A percentile compares a stretch with the other conserved stretches of the same genome.
Evolutionary conservation across 73 alveolate genomes (phyloP).

Genomic region (Tetrahymena borealis): DNA sequence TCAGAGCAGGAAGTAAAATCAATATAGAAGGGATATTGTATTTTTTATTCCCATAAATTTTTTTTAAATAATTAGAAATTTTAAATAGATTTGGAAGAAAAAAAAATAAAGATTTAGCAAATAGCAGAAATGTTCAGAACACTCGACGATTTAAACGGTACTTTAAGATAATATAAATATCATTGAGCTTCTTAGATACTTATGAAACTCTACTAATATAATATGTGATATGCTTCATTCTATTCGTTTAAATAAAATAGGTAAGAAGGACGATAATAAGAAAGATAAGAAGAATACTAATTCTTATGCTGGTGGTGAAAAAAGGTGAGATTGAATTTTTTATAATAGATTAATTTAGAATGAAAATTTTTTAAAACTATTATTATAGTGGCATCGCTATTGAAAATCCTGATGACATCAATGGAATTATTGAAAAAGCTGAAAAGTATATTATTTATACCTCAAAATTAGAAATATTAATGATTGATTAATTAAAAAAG

Average conservation of each 20-base stretch:
- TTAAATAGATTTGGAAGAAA: neutral
- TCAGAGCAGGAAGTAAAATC: neutral
- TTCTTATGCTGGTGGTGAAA: slow-evolving; percentile 75
- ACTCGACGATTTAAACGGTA: slow-evolving; percentile 39
- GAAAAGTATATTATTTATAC: neutral
- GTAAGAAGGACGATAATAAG: slow-evolving; percentile 12
- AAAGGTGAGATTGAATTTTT: slow-evolving; percentile 1
- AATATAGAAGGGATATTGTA: neutral
- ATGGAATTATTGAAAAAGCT: slow-evolving; percentile 54
- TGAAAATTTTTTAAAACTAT: neutral
- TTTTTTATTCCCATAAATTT: neutral
- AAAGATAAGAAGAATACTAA: slow-evolving; percentile 38
- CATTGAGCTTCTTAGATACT: neutral
- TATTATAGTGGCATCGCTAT: slow-evolving; percentile 59
- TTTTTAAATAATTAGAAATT: neutral
- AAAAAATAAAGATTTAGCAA: neutral
- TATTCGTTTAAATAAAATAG: neutral
- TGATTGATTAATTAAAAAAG: slow-evolving; percentile 16
- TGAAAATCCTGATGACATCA: slow-evolving; percentile 51
- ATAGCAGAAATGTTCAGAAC: slow-evolving; percentile 20
- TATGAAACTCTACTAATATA: neutral
- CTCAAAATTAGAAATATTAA: neutral
- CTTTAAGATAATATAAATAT: neutral
- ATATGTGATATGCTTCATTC: neutral
- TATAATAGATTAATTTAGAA: neutral